Evolutionary conservation across 2,329 filamentous ascomycete genomes (phyloP).

Genomic region (Aureobasidium mangrovei): DNA sequence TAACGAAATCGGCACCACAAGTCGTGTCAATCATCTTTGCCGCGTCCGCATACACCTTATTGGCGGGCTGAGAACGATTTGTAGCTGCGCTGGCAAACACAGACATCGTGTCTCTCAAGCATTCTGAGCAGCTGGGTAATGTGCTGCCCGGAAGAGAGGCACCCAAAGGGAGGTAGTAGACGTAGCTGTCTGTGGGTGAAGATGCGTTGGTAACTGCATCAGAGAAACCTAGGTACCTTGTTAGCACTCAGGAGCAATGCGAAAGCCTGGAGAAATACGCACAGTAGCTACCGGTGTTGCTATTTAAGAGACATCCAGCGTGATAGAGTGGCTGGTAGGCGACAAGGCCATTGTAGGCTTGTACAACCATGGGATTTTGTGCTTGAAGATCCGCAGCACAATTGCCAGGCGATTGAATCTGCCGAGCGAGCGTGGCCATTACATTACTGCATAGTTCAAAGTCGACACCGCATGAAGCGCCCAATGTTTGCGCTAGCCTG

Average conservation of each 20-base stretch:
- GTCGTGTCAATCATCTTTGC: constrained; percentile 63
- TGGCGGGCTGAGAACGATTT: constrained; percentile 58
- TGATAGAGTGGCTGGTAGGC: constrained; percentile 72
- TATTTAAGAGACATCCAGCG: constrained; percentile 67
- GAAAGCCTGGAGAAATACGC: constrained; percentile 31
- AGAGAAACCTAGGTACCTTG: constrained; percentile 49
- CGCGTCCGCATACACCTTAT: constrained; percentile 59
- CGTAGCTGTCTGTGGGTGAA: constrained; percentile 62
- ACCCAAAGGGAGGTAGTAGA: constrained; percentile 82
- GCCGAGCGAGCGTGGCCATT: constrained; percentile 55
- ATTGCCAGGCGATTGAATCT: constrained; percentile 53
- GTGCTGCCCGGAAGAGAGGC: constrained; percentile 56
- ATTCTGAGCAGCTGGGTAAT: constrained; percentile 65
- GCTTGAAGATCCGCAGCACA: constrained; percentile 63
- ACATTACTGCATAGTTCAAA: constrained; percentile 55
- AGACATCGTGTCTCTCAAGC: constrained; percentile 71
- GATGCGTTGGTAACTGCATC: constrained; percentile 71
- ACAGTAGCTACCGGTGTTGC: constrained; percentile 52
- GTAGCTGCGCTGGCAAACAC: constrained; percentile 64
- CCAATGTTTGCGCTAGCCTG: constrained; percentile 66
- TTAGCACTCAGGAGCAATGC: not conserved
- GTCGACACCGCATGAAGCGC: constrained; percentile 66
- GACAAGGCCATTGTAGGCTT: constrained; percentile 66
- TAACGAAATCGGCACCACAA: constrained; percentile 36
- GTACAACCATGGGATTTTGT: constrained; percentile 60